Percentiles rank a stretch among this genome's conserved stretches.
These are phyloP conservation scores for Rosa lucieae DNA, from an alignment of 306 rosid genomes.

Conservation along the genomic window DNA sequence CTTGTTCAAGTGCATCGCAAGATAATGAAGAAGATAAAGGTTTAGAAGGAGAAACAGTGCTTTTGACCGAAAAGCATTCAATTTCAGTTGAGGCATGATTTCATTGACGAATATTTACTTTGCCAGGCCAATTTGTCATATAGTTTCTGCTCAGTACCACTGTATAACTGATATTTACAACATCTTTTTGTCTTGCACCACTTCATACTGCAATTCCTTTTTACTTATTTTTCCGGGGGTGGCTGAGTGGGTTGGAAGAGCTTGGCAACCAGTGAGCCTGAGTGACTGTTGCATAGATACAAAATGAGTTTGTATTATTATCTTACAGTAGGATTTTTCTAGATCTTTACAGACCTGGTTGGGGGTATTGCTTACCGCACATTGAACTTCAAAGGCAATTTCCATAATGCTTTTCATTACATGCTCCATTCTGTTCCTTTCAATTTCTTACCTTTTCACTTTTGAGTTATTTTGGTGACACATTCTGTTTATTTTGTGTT, in stretches of 20 bases:
- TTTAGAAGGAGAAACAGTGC: constrained; percentile 45
- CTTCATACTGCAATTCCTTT: neutral
- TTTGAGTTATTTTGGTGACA: constrained; percentile 3
- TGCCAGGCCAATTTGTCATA: neutral
- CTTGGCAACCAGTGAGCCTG: neutral
- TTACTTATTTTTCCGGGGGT: neutral
- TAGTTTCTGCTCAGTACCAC: neutral
- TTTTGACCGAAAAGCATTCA: constrained; percentile 51
- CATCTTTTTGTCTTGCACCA: constrained; percentile 14
- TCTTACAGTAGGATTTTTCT: neutral
- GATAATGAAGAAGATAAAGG: constrained; percentile 26
- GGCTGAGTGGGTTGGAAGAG: neutral
- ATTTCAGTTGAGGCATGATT: constrained; percentile 63
- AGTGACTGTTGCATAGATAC: neutral
- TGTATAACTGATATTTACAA: neutral
- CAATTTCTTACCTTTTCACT: neutral
- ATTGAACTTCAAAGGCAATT: neutral
- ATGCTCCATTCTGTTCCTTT: neutral
- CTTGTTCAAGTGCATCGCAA: constrained; percentile 34
- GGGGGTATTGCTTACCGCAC: neutral
- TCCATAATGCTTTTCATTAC: neutral
- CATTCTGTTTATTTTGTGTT: constrained; percentile 10
- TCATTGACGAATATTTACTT: neutral
- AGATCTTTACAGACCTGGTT: neutral
- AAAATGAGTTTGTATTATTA: neutral